A percentile compares a stretch with the other conserved stretches of the same genome.
phyloP scores from a whole-genome alignment of 2,329 filamentous ascomycete species.

The Aspergillus spinulosporus region DNA sequence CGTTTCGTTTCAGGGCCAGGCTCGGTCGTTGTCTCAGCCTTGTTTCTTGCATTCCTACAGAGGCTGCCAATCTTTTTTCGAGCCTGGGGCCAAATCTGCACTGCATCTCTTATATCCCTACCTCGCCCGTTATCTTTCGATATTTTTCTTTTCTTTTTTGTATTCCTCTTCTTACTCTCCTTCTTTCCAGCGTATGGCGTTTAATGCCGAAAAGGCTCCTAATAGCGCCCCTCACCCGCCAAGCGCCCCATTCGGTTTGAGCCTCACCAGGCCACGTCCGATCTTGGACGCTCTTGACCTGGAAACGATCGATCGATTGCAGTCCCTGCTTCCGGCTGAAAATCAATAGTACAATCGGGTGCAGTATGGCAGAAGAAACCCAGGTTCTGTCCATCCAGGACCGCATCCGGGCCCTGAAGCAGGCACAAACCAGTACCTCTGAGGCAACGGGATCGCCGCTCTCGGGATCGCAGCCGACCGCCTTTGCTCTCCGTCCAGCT shows the following conservation, averaged over 20 bases:
- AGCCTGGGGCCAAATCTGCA: constrained; percentile 1
- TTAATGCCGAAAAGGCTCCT: not conserved
- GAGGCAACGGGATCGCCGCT: constrained; percentile 31
- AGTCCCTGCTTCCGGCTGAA: not conserved
- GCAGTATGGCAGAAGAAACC: constrained; percentile 44
- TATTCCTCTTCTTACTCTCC: not conserved
- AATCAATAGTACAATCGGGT: not conserved
- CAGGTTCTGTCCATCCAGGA: constrained; percentile 48
- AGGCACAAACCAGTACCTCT: constrained; percentile 37
- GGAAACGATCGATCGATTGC: not conserved
- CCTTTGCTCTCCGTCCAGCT: constrained; percentile 29
- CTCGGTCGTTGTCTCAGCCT: constrained; percentile 2
- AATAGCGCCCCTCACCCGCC: constrained; percentile 8
- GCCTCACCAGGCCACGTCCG: not conserved
- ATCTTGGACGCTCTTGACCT: not conserved
- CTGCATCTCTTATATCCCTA: not conserved
- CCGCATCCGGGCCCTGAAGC: constrained; percentile 49
- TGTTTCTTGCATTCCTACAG: constrained; percentile 2
- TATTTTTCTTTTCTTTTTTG: not conserved
- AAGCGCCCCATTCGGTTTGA: constrained; percentile 17
- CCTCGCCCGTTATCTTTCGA: too few species aligned
- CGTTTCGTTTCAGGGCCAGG: not conserved
- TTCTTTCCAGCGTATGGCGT: not conserved
- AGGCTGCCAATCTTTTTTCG: constrained; percentile 2
- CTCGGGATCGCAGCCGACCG: constrained; percentile 26